These are phyloP conservation scores for Sarocladiaceae sp. DNA, from an alignment of 2,329 filamentous ascomycete species.

Conservation along the genomic window DNA sequence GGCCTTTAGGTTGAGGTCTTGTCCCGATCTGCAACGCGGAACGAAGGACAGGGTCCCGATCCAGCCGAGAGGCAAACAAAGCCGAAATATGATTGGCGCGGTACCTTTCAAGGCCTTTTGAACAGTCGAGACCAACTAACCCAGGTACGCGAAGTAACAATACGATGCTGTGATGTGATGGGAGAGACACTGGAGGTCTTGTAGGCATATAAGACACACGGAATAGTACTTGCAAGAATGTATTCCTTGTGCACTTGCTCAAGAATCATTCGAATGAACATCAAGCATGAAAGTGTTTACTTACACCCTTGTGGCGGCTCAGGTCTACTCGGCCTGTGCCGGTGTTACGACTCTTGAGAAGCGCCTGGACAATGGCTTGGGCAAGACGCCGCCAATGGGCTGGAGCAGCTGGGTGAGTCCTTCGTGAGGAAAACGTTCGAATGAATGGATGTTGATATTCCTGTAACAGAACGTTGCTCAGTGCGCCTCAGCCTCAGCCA, in stretches of 20 bases:
- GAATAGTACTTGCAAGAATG: no score
- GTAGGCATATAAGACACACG: no score
- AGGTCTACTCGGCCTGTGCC: neutral
- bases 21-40: neutral
- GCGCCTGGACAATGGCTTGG: conserved; percentile 11
- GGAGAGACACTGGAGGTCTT: no score
- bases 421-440: neutral
- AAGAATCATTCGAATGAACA: neutral
- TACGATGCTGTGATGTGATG: no score
- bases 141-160: no score
- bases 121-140: neutral
- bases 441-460: neutral
- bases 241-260: no score
- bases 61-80: neutral
- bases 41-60: neutral
- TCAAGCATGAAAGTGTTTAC: neutral
- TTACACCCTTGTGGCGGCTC: neutral
- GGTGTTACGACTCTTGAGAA: neutral
- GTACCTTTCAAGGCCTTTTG: neutral
- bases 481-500: conserved; percentile 14
- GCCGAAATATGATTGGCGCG: neutral
- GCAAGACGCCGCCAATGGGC: conserved; percentile 14
- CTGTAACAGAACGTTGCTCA: conserved; percentile 16
- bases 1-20: neutral
- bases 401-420: conserved; percentile 15